Base-by-base conservation (phyloP, 768 basidiomycete species). In the Cantharellus anzutake region DNA sequence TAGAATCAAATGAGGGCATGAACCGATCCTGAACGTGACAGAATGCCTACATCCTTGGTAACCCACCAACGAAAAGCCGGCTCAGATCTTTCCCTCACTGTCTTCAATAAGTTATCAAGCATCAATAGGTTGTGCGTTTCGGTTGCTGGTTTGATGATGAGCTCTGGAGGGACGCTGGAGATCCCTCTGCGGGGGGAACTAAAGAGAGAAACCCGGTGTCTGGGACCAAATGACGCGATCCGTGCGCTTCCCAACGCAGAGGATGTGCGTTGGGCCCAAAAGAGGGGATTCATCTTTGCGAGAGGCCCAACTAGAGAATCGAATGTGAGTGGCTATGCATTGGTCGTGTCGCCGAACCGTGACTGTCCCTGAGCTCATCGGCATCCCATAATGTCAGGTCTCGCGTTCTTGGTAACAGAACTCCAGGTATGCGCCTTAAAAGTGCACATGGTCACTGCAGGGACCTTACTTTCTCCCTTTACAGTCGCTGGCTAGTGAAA, bases 401-500 rank as follows among this genome's bases (percentile, higher is more conserved):
- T 29, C 20, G 44, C 44, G 11, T 48, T 48, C 29, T 62, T 69
- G 35, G 84, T 83, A 5, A 66, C 66, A 41, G 84, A 86, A 67
- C 76, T 86, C 39, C 84, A 86, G 76, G 20, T 29, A 29, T 29
- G 20, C 20, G 20, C 20, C 20, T 29, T 29, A 29, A 29, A 29
- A 29, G 20, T 29, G 20, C 20, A 29, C 20, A 29, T 29, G 20
- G 20, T 29, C 20, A 7, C 34, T 35, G 55, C 14, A 42, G 53
- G 34, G 14, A 5, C 35, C 38, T 42, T 40, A 16, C 42, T 16
- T 1, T 42, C n/a, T 61, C 4, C 42, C 29, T 61, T 2, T 48
- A n/a, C 59, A 91, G 85, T 85, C 91, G 42, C 71, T 97, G 64
- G 81, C 89, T 4, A 87, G 84, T 66, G 93, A 94, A 73, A 89